Base-by-base conservation (phyloP, 1,284 basidiomycete species). In the Somion occarium region DNA sequence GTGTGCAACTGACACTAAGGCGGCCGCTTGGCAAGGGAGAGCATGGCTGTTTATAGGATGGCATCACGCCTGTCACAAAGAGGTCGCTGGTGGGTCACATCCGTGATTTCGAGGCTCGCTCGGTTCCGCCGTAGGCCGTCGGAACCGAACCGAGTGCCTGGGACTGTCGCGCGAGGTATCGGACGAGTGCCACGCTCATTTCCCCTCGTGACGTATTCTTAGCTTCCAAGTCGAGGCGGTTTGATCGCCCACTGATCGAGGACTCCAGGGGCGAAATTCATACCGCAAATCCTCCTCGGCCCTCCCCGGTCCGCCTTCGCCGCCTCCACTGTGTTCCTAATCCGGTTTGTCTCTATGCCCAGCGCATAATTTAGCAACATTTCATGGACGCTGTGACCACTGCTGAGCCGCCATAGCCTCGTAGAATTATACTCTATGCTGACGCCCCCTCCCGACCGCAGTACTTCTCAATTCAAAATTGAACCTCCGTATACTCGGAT, bases 131-230 rank as follows among this genome's bases (percentile, higher is more conserved):
- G 26, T 20, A 38, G 38, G 12, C n/a, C 41, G 44, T 34, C 48
- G 48, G 48, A 50, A 23, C 48, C 48, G 51, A 53, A 20, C 37
- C 52, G 38, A 48, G 39, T 41, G 44, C 39, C 39, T 41, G 39
- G 50, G 41, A 46, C 50, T 30, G 23, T 55, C 56, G 51, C 59
- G 59, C 53, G 55, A 54, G 50, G 30, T 34, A 37, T 41, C 54
- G 54, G 44, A 52, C 38, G 38, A 38, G 50, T 52, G 20, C 37
- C 47, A 52, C 44, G 50, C 34, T 52, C 46, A 57, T 54, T 55
- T 43, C 51, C 44, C 59, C 56, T 56, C 61, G 61, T 63, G 61
- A 63, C 61, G 61, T 63, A 57, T 44, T 34, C 34, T 49, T 54
- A 30, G 43, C 54, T 58, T 46, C 46, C 46, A 34, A 48, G n/a